Evolutionary conservation across 805 yeast species (phyloP), one percentile per base, ranked within the genome.

Genomic region (Yarrowia yakushimensis): DNA sequence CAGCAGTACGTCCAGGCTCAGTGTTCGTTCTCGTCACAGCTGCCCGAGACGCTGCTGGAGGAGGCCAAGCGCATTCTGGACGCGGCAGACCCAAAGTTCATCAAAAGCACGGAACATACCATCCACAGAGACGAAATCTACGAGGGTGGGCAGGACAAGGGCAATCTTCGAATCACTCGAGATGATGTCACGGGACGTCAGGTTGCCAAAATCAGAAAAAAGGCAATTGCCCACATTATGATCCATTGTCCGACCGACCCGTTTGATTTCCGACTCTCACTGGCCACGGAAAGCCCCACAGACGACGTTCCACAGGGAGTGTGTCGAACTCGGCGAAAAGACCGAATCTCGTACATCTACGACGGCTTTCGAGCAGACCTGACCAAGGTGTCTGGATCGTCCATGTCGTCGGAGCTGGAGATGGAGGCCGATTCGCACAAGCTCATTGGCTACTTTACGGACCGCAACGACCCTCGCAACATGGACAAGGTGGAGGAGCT

Each of bases 11-110:
- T 67, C 23, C 43, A 63, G n/a, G 59, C 67, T 18, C 48, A 68
- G 17, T 68, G 72, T 27, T 64, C 64, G 33, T 75, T 73, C 68
- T 60, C 64, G 43, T 66, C 73, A 10, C 67, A 67, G n/a, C 61
- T 74, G 43, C 30, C 65, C 13, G 71, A 69, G 17, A 15, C 43
- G 9, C 41, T 59, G 11, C 54, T 59, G n/a, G 62, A 59, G 17
- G 42, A 59, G 17, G 62, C 54, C 23, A 59, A 45, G 23, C 34
- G 43, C n/a, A 28, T 55, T 27, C 22, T 55, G n/a, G 61, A 39
- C 20, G 27, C 61, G 1, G 61, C 61, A 13, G 61, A 55, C 43
- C 59, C 59, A 17, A 36, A 33, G 23, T 36, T 52, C 33, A 52
- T 52, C 59, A 33, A 36, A 17, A 23, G 33, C n/a, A 52, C 59